Conservation (phyloP, 2,329 filamentous ascomycete genomes). For the Magnaporthiopsis poae region DNA sequence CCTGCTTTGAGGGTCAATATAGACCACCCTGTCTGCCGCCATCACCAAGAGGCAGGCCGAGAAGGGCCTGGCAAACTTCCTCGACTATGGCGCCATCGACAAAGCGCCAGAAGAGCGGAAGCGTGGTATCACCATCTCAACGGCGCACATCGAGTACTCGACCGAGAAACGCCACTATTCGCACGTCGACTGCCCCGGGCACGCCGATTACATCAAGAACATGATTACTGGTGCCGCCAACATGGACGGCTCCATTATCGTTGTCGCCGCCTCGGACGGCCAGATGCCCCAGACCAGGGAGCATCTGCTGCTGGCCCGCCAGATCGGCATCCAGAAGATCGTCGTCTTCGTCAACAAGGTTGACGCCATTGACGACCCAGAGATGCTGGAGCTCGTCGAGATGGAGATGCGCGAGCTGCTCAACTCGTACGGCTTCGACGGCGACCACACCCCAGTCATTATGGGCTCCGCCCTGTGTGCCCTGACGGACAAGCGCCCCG, state of each 20-base stretch:
- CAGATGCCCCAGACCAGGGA: conserved; percentile 99
- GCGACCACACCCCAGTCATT: conserved; percentile 93
- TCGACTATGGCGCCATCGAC: conserved; percentile 96
- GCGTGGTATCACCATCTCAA: conserved; percentile 99
- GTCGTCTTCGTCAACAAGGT: conserved; percentile 99
- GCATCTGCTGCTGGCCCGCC: conserved; percentile 91
- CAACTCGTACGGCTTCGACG: conserved; percentile 86
- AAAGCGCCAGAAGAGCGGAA: conserved; percentile 99
- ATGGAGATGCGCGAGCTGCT: conserved; percentile 99
- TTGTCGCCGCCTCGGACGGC: conserved; percentile 94
- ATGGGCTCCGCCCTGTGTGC: conserved; percentile 95
- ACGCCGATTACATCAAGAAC: conserved; percentile 99
- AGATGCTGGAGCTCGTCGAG: conserved; percentile 99
- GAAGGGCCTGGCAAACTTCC: conserved; percentile 86
- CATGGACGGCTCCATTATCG: conserved; percentile 98
- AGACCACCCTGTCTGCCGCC: conserved; percentile 96
- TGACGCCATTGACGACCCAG: conserved; percentile 90
- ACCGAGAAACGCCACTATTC: conserved; percentile 94
- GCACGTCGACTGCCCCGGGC: conserved; percentile 98
- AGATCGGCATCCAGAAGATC: conserved; percentile 95
- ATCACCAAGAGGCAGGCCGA: conserved; percentile 97
- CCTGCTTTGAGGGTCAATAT: conserved; percentile 12
- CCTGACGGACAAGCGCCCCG: conserved; percentile 72
- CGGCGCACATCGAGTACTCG: conserved; percentile 95
- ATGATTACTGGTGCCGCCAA: conserved; percentile 99